Percentiles rank a stretch among this genome's conserved stretches.
phyloP scores from a whole-genome alignment of 371 early-diverging fungal genomes.

The Mycotypha africana region DNA sequence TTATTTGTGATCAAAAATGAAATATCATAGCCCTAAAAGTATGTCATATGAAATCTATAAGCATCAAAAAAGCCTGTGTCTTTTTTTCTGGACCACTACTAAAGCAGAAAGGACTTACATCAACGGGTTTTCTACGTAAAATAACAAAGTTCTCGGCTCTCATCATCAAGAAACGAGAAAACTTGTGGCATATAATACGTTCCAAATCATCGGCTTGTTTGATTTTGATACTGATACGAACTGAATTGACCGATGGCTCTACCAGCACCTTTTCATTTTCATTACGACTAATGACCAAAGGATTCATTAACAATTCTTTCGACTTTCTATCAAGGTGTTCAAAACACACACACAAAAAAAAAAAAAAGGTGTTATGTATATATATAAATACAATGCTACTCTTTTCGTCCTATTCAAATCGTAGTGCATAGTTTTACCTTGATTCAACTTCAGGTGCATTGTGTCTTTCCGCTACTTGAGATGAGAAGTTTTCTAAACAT shows the following conservation, averaged over 20 bases:
- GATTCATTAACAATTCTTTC: constrained; percentile 49
- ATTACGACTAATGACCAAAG: constrained; percentile 86
- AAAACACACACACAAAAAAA: too few relatives aligned
- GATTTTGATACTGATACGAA: constrained; percentile 92
- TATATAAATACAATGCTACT: too few relatives aligned
- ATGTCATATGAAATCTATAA: background rate
- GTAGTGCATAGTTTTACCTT: constrained; percentile 44
- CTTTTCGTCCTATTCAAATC: too few relatives aligned
- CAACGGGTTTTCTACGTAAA: constrained; percentile 86
- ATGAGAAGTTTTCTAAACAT: constrained; percentile 95
- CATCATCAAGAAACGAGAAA: constrained; percentile 94
- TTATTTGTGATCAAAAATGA: constrained; percentile 92
- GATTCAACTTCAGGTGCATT: constrained; percentile 97
- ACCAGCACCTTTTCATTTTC: constrained; percentile 94
- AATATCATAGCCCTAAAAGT: constrained; percentile 87
- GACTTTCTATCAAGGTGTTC: constrained; percentile 12
- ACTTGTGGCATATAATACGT: constrained; percentile 90
- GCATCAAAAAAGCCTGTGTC: too few relatives aligned
- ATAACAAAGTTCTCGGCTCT: constrained; percentile 96
- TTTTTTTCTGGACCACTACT: background rate
- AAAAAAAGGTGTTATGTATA: too few relatives aligned
- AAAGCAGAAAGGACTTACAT: too few relatives aligned
- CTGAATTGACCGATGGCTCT: constrained; percentile 91
- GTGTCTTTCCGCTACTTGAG: constrained; percentile 96
- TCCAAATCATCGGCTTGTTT: constrained; percentile 98